phyloP scores from a whole-genome alignment of 2,329 filamentous ascomycete genomes.

The Arthrinium phaeospermum region DNA sequence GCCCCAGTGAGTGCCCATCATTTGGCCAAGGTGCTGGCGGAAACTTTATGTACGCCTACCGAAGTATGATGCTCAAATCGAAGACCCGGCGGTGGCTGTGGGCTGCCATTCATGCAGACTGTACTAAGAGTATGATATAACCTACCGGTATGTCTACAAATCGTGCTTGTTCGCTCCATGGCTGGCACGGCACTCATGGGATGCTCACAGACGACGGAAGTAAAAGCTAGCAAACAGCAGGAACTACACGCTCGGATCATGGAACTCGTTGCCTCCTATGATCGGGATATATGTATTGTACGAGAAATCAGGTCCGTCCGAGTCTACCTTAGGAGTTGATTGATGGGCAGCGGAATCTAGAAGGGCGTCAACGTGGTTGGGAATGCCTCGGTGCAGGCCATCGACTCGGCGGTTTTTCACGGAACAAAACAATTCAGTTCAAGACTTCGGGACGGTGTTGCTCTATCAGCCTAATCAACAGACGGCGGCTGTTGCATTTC shows the following conservation, averaged over 20 bases:
- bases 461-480: too few relatives aligned
- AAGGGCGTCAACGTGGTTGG: neutral
- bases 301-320: neutral
- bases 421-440: neutral
- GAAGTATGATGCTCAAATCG: conserved; percentile 3
- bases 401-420: neutral
- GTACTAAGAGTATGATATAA: neutral
- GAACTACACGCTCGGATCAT: neutral
- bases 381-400: neutral
- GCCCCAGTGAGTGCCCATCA: neutral
- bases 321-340: neutral
- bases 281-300: neutral
- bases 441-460: neutral
- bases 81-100: neutral
- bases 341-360: neutral
- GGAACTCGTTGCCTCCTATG: neutral
- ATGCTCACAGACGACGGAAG: neutral
- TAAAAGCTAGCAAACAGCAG: neutral
- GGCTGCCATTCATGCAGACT: neutral
- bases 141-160: neutral
- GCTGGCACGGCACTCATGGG: neutral
- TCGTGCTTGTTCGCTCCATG: neutral
- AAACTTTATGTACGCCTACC: conserved; percentile 4
- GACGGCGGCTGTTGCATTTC: neutral
- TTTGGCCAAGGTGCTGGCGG: neutral